These are phyloP conservation scores for Lentinula raphanica DNA, from an alignment of 768 basidiomycete species.

Conservation along the genomic window DNA sequence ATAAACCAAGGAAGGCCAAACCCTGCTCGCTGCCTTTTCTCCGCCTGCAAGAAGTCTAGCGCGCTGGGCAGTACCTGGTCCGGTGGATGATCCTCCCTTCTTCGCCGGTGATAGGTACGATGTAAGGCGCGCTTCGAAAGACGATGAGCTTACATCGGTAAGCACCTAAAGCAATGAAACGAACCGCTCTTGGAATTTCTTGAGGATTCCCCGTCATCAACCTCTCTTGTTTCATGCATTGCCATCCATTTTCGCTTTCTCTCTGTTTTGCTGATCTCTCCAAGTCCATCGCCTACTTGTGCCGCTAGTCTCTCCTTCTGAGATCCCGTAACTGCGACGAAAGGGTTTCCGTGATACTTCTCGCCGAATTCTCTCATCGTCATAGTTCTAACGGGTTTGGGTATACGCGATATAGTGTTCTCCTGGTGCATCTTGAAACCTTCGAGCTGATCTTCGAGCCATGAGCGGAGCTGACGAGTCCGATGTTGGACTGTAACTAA, in stretches of 20 bases:
- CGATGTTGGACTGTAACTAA: constrained; percentile 59
- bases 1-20: constrained; percentile 13
- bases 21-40: constrained; percentile 39
- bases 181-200: constrained; percentile 59
- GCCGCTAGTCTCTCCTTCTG: constrained; percentile 58
- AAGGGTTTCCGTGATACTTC: constrained; percentile 73
- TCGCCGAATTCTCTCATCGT: constrained; percentile 74
- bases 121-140: constrained; percentile 38
- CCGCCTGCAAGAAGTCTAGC: constrained; percentile 32
- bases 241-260: constrained; percentile 77
- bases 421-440: constrained; percentile 75
- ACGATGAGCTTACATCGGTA: not conserved
- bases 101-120: constrained; percentile 46
- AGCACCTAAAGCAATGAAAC: constrained; percentile 18
- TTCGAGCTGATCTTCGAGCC: constrained; percentile 68
- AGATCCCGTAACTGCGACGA: constrained; percentile 62
- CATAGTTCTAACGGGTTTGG: constrained; percentile 66
- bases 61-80: constrained; percentile 49
- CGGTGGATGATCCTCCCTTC: constrained; percentile 42
- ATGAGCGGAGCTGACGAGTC: constrained; percentile 67
- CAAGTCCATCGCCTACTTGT: constrained; percentile 42
- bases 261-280: constrained; percentile 61
- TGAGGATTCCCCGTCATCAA: constrained; percentile 31
- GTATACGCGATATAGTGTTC: constrained; percentile 67
- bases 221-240: constrained; percentile 45